Evolutionary conservation across 2,329 filamentous ascomycete species (phyloP), one percentile per base, ranked within the genome.

Genomic region (Neofusicoccum cordaticola): DNA sequence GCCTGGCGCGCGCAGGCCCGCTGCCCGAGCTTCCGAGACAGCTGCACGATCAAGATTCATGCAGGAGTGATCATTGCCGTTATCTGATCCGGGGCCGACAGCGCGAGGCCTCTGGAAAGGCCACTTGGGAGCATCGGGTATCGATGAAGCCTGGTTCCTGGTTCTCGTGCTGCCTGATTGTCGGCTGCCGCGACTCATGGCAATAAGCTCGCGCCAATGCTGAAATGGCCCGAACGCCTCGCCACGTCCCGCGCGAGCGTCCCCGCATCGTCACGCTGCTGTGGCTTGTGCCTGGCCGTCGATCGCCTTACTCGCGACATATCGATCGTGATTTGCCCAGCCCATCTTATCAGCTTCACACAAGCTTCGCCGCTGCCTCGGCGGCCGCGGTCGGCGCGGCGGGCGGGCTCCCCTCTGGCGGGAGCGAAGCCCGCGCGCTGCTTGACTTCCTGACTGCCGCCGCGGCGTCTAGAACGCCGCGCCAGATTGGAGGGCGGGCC

Each of bases 191-290:
- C 51, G 61, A 63, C 51, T 63, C 61, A 63, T 63, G 61, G 51
- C 61, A 63, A 63, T 56, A 63, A 63, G 50, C 61, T 63, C 50
- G 51, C 61, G 61, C 61, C 51, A 63, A 39, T 44, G 61, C 51
- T 53, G 39, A 63, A 52, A 63, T 63, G 61, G 61, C 50, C 61
- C 61, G 61, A 63, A 63, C 61, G 61, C 61, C 61, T 63, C 61
- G 61, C 61, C 61, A 63, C 61, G 48, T 63, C 61, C 61, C 61
- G 61, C 61, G 51, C 56, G 42, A 60, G 56, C 56, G 56, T 60
- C 56, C 56, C 56, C 56, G 56, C 56, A 60, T 60, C 42, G 56
- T 60, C 56, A 60, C 56, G 56, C 56, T 60, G 56, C 27, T 60
- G 56, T 60, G 56, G 56, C 56, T 60, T 60, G 56, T 60, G 56